Evolutionary conservation across 345 rosid species (phyloP).

Genomic region (Dipteronia dyeriana): DNA sequence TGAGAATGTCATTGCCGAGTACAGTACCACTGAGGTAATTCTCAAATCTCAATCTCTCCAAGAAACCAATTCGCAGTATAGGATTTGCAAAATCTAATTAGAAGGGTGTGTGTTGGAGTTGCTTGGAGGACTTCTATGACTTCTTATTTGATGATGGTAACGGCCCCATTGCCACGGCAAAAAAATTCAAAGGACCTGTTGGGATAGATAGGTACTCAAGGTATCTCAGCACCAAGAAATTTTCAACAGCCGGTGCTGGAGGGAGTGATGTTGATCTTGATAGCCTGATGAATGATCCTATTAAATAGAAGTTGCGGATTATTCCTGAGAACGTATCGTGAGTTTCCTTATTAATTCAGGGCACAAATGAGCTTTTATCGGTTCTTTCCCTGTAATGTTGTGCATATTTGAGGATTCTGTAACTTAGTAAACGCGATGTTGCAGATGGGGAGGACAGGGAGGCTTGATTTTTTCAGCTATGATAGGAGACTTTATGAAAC

Average conservation of each 20-base stretch:
- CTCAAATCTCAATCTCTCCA: background rate
- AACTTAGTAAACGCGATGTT: background rate
- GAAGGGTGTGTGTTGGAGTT: background rate
- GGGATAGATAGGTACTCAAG: background rate
- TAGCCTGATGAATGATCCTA: constrained; percentile 35
- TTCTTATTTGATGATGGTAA: constrained; percentile 27
- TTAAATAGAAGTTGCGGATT: constrained; percentile 35
- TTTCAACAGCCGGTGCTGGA: background rate
- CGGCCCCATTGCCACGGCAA: background rate
- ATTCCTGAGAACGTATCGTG: constrained; percentile 39
- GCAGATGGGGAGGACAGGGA: constrained; percentile 36
- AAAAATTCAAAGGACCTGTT: background rate
- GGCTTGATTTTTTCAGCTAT: constrained; percentile 26
- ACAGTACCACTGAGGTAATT: constrained; percentile 41
- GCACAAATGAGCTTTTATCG: background rate
- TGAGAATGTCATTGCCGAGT: constrained; percentile 12
- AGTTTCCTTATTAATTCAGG: background rate
- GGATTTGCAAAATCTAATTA: background rate
- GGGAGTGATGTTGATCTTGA: background rate
- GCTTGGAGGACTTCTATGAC: constrained; percentile 37
- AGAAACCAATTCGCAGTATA: background rate
- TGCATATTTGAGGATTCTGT: background rate
- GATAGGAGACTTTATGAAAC: constrained; percentile 45
- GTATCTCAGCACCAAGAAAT: constrained; percentile 14
- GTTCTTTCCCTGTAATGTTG: background rate